Base-by-base conservation (phyloP, 495 filamentous ascomycete species). In the Hyaloscypha finlandica region DNA sequence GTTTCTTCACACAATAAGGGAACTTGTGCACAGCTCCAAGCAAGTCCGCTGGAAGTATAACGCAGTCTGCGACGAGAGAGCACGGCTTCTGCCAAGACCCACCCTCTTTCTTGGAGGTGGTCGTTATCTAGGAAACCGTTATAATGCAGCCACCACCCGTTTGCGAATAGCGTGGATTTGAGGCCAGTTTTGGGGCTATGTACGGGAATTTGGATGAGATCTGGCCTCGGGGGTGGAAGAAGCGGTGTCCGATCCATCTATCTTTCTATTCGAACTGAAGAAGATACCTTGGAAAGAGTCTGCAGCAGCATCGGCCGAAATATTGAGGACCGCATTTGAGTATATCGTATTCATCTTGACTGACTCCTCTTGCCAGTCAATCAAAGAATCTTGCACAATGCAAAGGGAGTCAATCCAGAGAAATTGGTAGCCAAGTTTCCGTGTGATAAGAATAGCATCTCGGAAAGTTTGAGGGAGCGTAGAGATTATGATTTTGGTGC, bases 361-460 rank as follows among this genome's bases (percentile, higher is more conserved):
- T 11, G 22, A 56, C 16, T 56, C 53, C 16, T 30, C 8, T 56
- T 56, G 20, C 53, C 53, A 56, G 9, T 56, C 53, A 29, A 12
- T 29, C 6, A 31, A 6, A 56, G 53, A 56, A 31, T 56, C 20
- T 16, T 56, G 53, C 8, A 56, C 16, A 56, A 56, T 56, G 29
- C 53, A 56, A 56, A 56, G 53, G 11, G 53, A 56, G 53, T 56
- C 53, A 11, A 56, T 56, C 53, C 53, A 56, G 8, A 56, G 29
- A 29, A 8, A 29, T 31, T 14, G 6, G 30, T 29, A 29, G 20
- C 53, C 53, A 31, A 56, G 53, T 11, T 19, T 29, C 8, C 55
- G 16, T 31, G 64, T 61, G 16, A 59, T 19, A 25, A 22, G 20
- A 25, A 66, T 42, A n/a, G 64, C 64, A 61, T 66, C 64, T 29